phyloP scores from a whole-genome alignment of 1,284 basidiomycete genomes.

The Pascua guehoae region DNA sequence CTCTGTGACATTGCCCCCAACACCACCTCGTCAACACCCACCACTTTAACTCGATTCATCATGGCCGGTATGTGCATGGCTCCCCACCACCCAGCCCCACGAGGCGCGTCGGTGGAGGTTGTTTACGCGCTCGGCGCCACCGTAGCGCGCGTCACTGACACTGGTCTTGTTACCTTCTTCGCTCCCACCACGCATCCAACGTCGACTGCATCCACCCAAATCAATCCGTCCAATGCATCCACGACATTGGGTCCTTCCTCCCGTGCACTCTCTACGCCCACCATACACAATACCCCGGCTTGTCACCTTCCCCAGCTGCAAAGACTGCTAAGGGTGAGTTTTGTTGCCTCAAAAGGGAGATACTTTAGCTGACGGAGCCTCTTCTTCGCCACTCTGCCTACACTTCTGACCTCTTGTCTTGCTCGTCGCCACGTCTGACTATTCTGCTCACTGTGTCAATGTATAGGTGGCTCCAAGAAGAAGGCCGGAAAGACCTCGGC shows the following conservation, averaged over 20 bases:
- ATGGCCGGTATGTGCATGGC: conserved; percentile 44
- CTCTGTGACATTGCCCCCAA: neutral
- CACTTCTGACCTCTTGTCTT: neutral
- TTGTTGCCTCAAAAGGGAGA: too few relatives aligned
- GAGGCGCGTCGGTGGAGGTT: conserved; percentile 24
- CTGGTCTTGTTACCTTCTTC: neutral
- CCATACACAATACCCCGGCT: too few relatives aligned
- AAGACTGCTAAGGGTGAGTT: too few relatives aligned
- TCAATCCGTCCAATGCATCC: too few relatives aligned
- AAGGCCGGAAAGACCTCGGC: conserved; percentile 34
- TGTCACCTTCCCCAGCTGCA: too few relatives aligned
- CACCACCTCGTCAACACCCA: neutral
- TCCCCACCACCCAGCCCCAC: conserved; percentile 29
- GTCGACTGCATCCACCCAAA: neutral
- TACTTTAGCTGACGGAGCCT: conserved; percentile 10
- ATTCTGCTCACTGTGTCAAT: neutral
- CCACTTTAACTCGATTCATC: neutral
- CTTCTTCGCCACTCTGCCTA: conserved; percentile 17
- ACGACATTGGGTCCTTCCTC: too few relatives aligned
- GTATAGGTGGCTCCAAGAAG: conserved; percentile 31
- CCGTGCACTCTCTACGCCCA: too few relatives aligned
- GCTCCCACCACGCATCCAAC: neutral
- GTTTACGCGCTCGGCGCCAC: conserved; percentile 12
- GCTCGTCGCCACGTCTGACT: neutral
- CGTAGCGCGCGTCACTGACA: neutral